Percentiles rank a stretch among this genome's conserved stretches.
phyloP scores from a whole-genome alignment of 495 filamentous ascomycete genomes.

The Podospora pseudoanserina region DNA sequence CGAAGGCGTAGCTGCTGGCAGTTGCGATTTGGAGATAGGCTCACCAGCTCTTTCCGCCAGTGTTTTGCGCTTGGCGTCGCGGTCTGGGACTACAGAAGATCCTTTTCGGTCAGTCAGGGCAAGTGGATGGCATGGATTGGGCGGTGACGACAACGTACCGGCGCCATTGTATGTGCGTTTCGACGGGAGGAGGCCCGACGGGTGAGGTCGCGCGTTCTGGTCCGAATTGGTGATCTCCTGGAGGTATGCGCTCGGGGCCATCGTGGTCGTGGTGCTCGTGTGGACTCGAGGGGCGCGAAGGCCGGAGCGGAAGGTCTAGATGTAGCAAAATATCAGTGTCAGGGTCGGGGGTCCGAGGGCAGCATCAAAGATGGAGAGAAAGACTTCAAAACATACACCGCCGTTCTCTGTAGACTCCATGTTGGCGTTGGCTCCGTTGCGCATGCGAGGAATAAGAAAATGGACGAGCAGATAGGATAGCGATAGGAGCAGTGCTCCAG shows the following conservation, averaged over 20 bases:
- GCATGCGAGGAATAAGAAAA: constrained; percentile 30
- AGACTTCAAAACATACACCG: constrained; percentile 15
- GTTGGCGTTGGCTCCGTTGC: constrained; percentile 26
- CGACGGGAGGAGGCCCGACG: constrained; percentile 45
- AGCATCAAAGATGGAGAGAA: background rate
- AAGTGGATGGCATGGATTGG: background rate
- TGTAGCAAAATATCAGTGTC: constrained; percentile 8
- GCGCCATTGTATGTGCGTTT: constrained; percentile 42
- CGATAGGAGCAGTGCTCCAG: constrained; percentile 35
- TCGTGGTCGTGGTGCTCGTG: constrained; percentile 8
- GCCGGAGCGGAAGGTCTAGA: constrained; percentile 18
- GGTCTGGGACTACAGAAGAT: constrained; percentile 36
- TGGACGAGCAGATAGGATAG: constrained; percentile 31
- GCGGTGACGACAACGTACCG: constrained; percentile 16
- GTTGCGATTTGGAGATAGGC: constrained; percentile 30
- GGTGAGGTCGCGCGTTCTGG: constrained; percentile 62
- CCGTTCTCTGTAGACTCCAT: constrained; percentile 45
- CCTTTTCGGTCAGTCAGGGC: constrained; percentile 20
- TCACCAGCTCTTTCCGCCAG: constrained; percentile 54
- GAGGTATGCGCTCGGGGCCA: constrained; percentile 22
- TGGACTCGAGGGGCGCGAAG: constrained; percentile 23
- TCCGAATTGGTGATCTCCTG: constrained; percentile 55
- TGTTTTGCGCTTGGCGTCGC: constrained; percentile 58
- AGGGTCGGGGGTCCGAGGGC: constrained; percentile 16
- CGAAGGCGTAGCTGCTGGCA: constrained; percentile 15